Percentiles rank a stretch among this genome's conserved stretches.
Conservation (phyloP, 2,329 filamentous ascomycete genomes). For the Hypomyces perniciosus region DNA sequence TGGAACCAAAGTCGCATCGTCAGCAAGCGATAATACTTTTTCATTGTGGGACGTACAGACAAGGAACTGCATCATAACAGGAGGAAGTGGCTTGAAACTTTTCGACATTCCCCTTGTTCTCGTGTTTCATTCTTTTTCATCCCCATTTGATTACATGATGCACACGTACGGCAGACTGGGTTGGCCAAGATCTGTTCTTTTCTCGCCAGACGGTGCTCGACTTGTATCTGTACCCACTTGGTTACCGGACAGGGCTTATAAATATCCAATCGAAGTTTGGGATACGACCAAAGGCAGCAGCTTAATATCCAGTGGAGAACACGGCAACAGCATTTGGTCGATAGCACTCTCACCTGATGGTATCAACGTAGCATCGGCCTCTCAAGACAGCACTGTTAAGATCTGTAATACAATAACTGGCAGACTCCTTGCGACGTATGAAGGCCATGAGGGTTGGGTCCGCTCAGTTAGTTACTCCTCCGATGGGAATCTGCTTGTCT, state of each 20-base stretch:
- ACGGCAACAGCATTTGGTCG: not conserved
- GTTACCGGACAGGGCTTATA: too few relatives aligned
- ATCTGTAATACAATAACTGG: not conserved
- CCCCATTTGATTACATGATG: not conserved
- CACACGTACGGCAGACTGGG: not conserved
- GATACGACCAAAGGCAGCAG: not conserved
- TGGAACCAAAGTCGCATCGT: not conserved
- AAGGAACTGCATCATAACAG: not conserved
- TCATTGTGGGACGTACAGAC: not conserved
- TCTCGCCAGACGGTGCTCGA: not conserved
- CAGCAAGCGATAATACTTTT: not conserved
- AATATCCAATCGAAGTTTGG: slow-evolving; percentile 3
- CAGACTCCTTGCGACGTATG: not conserved
- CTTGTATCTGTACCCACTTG: not conserved
- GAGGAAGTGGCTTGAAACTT: not conserved
- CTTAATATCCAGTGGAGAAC: not conserved
- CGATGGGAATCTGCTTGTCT: not conserved
- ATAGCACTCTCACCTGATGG: not conserved
- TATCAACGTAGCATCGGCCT: not conserved
- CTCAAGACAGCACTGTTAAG: not conserved
- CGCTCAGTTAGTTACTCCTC: not conserved
- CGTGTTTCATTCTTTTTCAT: not conserved
- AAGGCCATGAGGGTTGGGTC: not conserved
- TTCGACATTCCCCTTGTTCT: not conserved
- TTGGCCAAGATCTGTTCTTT: not conserved